Evolutionary conservation across 2,329 filamentous ascomycete species (phyloP).

Genomic region (Aspergillus spinulosporus): DNA sequence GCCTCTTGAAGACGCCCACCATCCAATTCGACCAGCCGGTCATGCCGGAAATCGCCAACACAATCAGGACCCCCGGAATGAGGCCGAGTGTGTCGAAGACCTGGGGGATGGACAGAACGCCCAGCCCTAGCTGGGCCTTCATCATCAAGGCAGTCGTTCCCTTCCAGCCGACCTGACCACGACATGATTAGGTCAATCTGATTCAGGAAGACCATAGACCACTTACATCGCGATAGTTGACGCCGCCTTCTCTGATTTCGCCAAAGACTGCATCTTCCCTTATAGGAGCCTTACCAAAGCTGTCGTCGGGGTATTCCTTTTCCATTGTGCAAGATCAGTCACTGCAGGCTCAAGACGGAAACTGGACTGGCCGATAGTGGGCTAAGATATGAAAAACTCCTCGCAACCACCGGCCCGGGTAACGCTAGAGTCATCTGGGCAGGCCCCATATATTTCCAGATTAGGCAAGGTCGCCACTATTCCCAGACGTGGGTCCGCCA

Average conservation of each 20-base stretch:
- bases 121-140: slow-evolving; percentile 48
- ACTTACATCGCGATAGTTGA: slow-evolving; percentile 34
- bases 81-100: slow-evolving; percentile 50
- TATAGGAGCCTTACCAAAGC: background rate
- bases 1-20: slow-evolving; percentile 53
- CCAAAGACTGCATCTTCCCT: slow-evolving; percentile 39
- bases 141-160: slow-evolving; percentile 48
- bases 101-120: slow-evolving; percentile 51
- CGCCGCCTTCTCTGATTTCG: slow-evolving; percentile 34
- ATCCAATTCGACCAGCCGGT: slow-evolving; percentile 54
- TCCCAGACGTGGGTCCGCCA: background rate
- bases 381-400: background rate
- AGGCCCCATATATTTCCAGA: background rate
- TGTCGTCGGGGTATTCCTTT: background rate
- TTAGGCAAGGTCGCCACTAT: background rate
- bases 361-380: background rate
- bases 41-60: slow-evolving; percentile 44
- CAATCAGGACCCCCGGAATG: slow-evolving; percentile 49
- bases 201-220: background rate
- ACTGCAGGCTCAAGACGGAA: background rate
- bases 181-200: background rate
- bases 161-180: slow-evolving; percentile 42
- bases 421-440: background rate
- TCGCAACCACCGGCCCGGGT: background rate
- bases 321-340: background rate